Evolutionary conservation across 768 basidiomycete species (phyloP).

Genomic region (Gymnopilus dilepis): DNA sequence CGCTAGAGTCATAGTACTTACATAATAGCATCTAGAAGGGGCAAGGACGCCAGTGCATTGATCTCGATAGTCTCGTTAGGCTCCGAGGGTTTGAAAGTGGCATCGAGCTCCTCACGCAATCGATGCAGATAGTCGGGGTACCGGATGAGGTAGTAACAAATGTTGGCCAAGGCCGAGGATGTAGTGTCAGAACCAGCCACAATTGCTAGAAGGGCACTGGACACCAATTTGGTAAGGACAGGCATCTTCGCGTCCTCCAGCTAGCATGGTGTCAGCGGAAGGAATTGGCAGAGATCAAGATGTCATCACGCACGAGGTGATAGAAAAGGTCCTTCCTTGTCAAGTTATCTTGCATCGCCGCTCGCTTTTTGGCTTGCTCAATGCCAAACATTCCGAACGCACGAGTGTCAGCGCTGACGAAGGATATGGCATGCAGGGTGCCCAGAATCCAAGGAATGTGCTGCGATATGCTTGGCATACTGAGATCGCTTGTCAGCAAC

Average conservation of each 20-base stretch:
- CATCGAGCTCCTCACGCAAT: constrained; percentile 35
- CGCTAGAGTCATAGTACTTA: constrained; percentile 25
- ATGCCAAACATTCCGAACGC: constrained; percentile 23
- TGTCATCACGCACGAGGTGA: constrained; percentile 29
- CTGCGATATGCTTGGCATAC: constrained; percentile 28
- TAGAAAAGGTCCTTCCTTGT: constrained; percentile 33
- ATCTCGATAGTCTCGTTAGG: constrained; percentile 18
- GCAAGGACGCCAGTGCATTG: constrained; percentile 28
- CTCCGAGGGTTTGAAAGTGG: constrained; percentile 16
- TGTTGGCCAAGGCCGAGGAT: constrained; percentile 29
- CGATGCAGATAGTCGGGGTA: constrained; percentile 29
- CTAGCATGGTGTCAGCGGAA: not conserved
- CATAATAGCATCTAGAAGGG: constrained; percentile 42
- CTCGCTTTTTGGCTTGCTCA: constrained; percentile 29
- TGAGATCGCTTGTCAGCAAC: too few species aligned
- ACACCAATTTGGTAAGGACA: constrained; percentile 15
- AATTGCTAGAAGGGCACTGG: constrained; percentile 32
- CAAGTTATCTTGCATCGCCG: constrained; percentile 9
- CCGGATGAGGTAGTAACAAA: constrained; percentile 34
- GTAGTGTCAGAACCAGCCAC: constrained; percentile 41
- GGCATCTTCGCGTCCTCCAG: constrained; percentile 18
- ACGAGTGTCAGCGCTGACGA: constrained; percentile 19
- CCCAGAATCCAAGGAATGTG: constrained; percentile 27
- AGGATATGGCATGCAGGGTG: constrained; percentile 17
- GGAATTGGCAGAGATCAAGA: not conserved